Evolutionary conservation across 768 basidiomycete genomes (phyloP), one percentile per base, ranked within the genome.

Genomic region (Psilocybe subaeruginosa): DNA sequence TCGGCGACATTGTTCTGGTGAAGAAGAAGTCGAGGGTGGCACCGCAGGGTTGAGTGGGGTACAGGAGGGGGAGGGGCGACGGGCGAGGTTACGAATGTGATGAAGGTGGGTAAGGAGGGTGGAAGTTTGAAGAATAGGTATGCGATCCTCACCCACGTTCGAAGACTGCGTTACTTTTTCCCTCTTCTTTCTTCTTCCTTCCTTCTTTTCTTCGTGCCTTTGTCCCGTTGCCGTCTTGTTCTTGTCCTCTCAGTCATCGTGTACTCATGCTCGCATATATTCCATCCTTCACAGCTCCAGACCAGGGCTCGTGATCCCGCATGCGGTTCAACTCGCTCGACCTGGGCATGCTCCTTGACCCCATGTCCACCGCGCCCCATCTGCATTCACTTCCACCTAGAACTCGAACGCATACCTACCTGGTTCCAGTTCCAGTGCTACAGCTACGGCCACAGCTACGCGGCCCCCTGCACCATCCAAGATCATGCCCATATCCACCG

Each of bases 311-410:
- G 8, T 16, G 46, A 27, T 41, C 50, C 0, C 82, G 85, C 9
- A 72, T 78, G 1, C 82, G 90, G 4, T 89, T 86, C 73, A 88
- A 89, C 71, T 91, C 90, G 1, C 82, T 93, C 30, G 78, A 81
- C 57, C 74, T 77, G 0, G 75, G 74, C 12, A 43, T 43, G 14
- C 62, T 43, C n/a, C 3, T 43, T 4, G 7, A 43, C 14, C 41
- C 41, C 14, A 43, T n/a, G 41, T 43, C n/a, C 14, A 23, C n/a
- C 0, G 23, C 23, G 23, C 23, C 23, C 2, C 19, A 19, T 19
- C 1, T 19, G 19, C 19, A 19, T 23, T 23, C 23, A 23, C 23
- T 2, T 23, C 41, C 14, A 8, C 3, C 41, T 12, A 7, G 7
- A 33, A 27, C 4, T 37, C 43, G 46, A 47, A 51, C 29, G 33